phyloP scores from a whole-genome alignment of 768 basidiomycete genomes.

The Russula emetica region DNA sequence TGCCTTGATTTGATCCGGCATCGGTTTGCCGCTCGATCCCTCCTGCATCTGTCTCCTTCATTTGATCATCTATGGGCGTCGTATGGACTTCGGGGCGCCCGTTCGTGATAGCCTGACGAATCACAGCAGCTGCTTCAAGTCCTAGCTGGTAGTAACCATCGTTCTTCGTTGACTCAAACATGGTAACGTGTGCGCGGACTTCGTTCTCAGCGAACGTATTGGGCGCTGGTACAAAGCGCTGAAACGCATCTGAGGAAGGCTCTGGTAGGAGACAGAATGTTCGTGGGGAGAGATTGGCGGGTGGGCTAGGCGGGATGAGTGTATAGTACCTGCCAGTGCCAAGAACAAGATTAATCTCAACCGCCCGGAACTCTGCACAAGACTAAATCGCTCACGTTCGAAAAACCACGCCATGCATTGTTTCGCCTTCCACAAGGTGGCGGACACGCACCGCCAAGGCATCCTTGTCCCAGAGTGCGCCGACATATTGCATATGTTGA shows the following conservation, averaged over 20 bases:
- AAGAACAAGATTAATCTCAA: conserved; percentile 6
- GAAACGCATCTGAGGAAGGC: conserved; percentile 40
- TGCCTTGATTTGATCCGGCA: background rate
- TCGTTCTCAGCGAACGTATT: conserved; percentile 74
- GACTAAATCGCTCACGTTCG: conserved; percentile 51
- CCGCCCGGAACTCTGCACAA: conserved; percentile 1
- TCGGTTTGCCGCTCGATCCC: background rate
- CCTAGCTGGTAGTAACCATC: conserved; percentile 91
- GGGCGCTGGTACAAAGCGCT: conserved; percentile 57
- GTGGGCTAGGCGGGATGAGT: conserved; percentile 64
- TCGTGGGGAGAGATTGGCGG: conserved; percentile 49
- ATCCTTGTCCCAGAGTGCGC: conserved; percentile 77
- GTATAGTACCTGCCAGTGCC: conserved; percentile 72
- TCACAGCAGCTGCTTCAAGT: conserved; percentile 54
- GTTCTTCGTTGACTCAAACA: conserved; percentile 79
- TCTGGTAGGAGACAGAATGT: conserved; percentile 80
- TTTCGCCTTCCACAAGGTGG: conserved; percentile 55
- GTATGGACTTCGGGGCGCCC: conserved; percentile 30
- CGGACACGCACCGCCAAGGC: conserved; percentile 58
- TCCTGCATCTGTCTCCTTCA: background rate
- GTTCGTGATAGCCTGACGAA: conserved; percentile 52
- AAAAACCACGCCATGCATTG: conserved; percentile 62
- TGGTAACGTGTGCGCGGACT: conserved; percentile 79
- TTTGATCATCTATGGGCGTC: background rate
- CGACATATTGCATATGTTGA: conserved; percentile 88